Percentiles rank a stretch among this genome's conserved stretches.
Conservation (phyloP, 2,329 filamentous ascomycete species). For the Capronia epimyces region DNA sequence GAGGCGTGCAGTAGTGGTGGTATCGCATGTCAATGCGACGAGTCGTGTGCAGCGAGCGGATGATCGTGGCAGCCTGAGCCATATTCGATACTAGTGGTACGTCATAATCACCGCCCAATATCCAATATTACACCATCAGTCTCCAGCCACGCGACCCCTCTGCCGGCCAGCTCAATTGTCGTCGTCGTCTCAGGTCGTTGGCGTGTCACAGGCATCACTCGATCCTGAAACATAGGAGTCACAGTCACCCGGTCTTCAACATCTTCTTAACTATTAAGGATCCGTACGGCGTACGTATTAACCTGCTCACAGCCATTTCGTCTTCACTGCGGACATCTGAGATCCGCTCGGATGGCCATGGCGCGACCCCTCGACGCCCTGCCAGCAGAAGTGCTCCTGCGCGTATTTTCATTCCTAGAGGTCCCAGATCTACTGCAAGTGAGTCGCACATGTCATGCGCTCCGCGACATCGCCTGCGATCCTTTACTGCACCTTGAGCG, state of each 20-base stretch:
- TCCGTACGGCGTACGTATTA: background rate
- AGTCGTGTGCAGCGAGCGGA: background rate
- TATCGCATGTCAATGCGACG: background rate
- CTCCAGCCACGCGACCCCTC: background rate
- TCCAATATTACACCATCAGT: background rate
- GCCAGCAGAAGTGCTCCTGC: constrained; percentile 43
- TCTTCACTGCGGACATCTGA: background rate
- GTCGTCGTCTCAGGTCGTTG: background rate
- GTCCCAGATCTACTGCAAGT: constrained; percentile 43
- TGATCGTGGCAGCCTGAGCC: too few relatives aligned
- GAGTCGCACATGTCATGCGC: constrained; percentile 50
- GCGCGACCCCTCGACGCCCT: constrained; percentile 25
- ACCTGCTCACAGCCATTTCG: background rate
- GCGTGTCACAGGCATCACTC: background rate
- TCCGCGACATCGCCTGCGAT: constrained; percentile 57
- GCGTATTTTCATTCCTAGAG: constrained; percentile 43
- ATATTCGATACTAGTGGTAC: too few relatives aligned
- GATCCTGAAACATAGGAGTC: background rate
- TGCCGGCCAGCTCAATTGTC: background rate
- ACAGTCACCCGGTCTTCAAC: background rate
- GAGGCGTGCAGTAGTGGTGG: background rate
- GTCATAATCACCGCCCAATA: too few relatives aligned
- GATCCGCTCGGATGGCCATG: constrained; percentile 1
- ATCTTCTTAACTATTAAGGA: too few relatives aligned
- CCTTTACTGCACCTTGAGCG: constrained; percentile 62